Evolutionary conservation across 176 grass and related monocot species (phyloP), one percentile per base, ranked within the genome.

Genomic region (Carex parvula): DNA sequence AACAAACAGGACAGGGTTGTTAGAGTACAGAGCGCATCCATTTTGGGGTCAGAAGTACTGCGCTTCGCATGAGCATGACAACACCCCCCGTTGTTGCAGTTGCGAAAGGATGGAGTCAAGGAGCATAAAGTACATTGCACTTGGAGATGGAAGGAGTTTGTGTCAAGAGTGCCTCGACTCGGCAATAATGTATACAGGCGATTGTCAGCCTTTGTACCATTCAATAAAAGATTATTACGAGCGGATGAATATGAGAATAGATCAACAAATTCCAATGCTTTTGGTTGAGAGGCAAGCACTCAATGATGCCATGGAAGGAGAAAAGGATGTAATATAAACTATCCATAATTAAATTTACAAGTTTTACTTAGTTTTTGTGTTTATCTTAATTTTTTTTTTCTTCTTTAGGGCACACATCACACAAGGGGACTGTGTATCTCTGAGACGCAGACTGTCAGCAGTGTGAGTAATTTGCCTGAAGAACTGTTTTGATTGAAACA

Each of bases 201-300:
- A 98, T 46, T 98, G 95, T 72, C 95, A 98, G 24, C 86, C 91
- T 37, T 81, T 98, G 24, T 98, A 98, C 58, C 89, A 94, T 79
- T 92, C 90, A n/a, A 98, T 98, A 84, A 93, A 87, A 81, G 94
- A 98, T 77, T 98, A 94, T 84, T 98, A 98, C 18, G 95, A 98
- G 88, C 90, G 95, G 54, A 90, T 98, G 95, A 90, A 93, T 68
- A 98, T 98, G 95, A 94, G 89, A 91, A 86, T 98, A 85, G 89
- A 98, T 87, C 95, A 94, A 80, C 92, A 93, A 81, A 98, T 98
- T 87, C 95, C 95, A 20, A 93, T 98, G 95, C 92, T 98, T 32
- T 84, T 98, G 83, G 92, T 98, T 86, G 95, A 95, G 82, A 94
- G 95, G 39, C 95, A 98, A 91, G 95, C 95, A 8, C 92, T 98